Base-by-base conservation (phyloP, 495 filamentous ascomycete genomes). In the Cenococcum geophilum region DNA sequence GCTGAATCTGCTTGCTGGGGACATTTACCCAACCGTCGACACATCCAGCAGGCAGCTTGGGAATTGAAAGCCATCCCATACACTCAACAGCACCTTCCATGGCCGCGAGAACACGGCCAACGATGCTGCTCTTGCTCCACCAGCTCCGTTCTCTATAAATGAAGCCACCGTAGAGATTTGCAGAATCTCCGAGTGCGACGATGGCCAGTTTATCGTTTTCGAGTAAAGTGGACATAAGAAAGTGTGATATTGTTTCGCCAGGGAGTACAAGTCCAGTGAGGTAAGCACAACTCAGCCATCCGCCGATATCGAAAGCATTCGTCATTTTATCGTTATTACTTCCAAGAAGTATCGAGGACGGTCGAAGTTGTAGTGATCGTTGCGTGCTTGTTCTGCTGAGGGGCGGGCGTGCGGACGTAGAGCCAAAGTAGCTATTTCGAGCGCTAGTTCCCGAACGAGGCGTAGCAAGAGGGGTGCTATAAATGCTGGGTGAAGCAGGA, bases 241-340 rank as follows among this genome's bases (percentile, higher is more conserved):
- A 82, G 66, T 93, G 88, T 32, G 79, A 80, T 43, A 91, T 77
- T 0, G 77, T 72, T 70, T 91, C 87, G 0, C 90, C 90, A 0
- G 90, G 89, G 27, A 93, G 73, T 42, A 93, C 82, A 23, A 95
- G 76, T 6, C 89, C 90, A 4, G 87, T 88, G 14, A 92, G 75
- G 74, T 87, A 93, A 34, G 83, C 87, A 60, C 87, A 84, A 18
- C 86, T 88, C 18, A 93, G 80, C 90, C 89, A 95, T n/a, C 89
- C 89, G 4, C 78, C 71, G 32, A 73, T 67, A 73, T 79, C 25
- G 74, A 73, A 55, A 75, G 71, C 53, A 78, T 54, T 49, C 3
- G 32, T 23, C 48, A 42, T 11, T 5, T 25, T 22, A 25, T 69
- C 57, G 5, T 21, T 32, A n/a, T 58, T 47, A 12, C 48, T 56